Base-by-base conservation (phyloP, 768 basidiomycete genomes). In the Lactarius hengduanensis region DNA sequence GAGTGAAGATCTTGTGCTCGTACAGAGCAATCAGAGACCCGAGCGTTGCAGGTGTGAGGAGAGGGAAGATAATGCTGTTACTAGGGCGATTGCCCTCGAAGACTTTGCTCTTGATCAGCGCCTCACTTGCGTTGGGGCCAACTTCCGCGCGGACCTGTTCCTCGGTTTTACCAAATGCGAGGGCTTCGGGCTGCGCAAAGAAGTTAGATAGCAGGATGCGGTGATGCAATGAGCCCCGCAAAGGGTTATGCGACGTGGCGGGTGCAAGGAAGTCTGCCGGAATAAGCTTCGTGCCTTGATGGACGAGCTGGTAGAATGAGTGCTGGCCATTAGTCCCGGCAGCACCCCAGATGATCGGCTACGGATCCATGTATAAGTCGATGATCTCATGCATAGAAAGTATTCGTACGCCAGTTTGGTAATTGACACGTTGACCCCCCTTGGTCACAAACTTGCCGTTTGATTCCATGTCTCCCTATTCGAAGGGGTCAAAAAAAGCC, bases 301-400 rank as follows among this genome's bases (percentile, higher is more conserved):
- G 94, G 26, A 96, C 82, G 69, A 98, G 90, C 78, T 98, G 96
- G 81, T 99, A 99, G 86, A 99, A 98, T 10, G 97, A 98, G 80
- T 99, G 97, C 77, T 98, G 96, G 64, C 96, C 97, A 78, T 98
- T 98, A 45, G 97, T 98, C 53, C 96, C 97, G 0, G 93, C 89
- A 11, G 96, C 96, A 71, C 96, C 97, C 97, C 97, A 99, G 77
- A 98, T 92, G 80, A 99, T 98, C 16, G 97, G 96, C 89, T 95
- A 71, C 15, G 22, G 15, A 53, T 41, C 2, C 34, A 2, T 32
- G 54, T 28, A 64, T 67, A 20, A 71, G 63, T 57, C 34, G 61
- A 60, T 53, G 60, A 28, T 50, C 15, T 20, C 4, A 30, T 59
- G 11, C 58, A 62, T 47, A 47, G 50, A 30, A 22, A 18, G 55